Evolutionary conservation across 345 rosid species (phyloP).

Genomic region (Dimocarpus longan): DNA sequence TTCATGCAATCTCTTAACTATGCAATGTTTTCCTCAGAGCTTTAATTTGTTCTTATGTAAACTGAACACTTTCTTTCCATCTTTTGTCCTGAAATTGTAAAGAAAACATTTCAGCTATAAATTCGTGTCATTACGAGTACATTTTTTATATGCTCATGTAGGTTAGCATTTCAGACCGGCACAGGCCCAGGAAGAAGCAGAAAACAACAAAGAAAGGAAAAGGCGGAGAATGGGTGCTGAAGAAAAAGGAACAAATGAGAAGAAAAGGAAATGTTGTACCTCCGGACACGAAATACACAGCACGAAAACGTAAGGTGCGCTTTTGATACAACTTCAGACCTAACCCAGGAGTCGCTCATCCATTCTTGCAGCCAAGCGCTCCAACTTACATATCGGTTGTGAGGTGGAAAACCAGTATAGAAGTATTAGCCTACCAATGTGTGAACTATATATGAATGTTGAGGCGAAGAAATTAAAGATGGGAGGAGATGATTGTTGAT

Average conservation of each 20-base stretch:
- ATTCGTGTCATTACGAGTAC: background rate
- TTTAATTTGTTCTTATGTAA: no score
- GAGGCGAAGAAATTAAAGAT: background rate
- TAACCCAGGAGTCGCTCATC: background rate
- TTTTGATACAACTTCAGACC: conserved; percentile 41
- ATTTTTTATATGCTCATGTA: conserved; percentile 17
- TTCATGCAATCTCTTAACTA: background rate
- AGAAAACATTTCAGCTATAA: background rate
- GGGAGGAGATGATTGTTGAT: background rate
- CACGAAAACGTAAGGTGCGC: conserved; percentile 72
- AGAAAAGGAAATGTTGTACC: conserved; percentile 80
- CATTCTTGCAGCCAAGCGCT: background rate
- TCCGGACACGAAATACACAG: conserved; percentile 77
- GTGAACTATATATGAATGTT: background rate
- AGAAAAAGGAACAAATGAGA: conserved; percentile 87
- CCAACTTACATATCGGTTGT: background rate
- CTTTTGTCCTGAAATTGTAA: background rate
- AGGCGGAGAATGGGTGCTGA: conserved; percentile 76
- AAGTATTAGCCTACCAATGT: background rate
- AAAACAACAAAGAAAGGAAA: conserved; percentile 66
- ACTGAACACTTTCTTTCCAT: background rate
- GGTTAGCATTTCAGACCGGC: conserved; percentile 70
- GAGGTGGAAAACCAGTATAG: background rate
- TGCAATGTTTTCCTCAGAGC: background rate
- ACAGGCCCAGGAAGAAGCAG: conserved; percentile 81